phyloP scores from a whole-genome alignment of 257 asterid genomes.

The Penstemon newberryi region DNA sequence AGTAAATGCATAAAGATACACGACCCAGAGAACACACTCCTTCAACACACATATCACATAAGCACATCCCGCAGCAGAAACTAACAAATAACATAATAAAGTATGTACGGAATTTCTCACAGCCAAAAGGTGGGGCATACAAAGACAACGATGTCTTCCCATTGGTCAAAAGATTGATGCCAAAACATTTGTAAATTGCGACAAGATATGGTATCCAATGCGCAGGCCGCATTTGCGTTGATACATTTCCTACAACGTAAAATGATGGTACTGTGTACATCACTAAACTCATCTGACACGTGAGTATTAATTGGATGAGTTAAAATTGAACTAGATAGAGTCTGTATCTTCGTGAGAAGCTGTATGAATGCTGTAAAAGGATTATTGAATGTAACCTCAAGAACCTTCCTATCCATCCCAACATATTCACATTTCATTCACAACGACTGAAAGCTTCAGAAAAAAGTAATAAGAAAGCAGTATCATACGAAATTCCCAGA shows the following conservation, averaged over 20 bases:
- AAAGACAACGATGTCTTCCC: background rate
- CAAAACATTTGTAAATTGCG: background rate
- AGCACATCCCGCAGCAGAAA: background rate
- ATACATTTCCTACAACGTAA: background rate
- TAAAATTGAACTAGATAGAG: background rate
- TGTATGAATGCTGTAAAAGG: background rate
- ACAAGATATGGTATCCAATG: background rate
- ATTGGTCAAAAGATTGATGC: background rate
- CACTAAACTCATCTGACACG: background rate
- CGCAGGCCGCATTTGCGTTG: background rate
- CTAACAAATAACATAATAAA: too few relatives aligned
- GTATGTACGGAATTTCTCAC: background rate
- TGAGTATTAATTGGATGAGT: background rate
- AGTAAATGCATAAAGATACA: background rate
- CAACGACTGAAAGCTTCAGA: conserved; percentile 21
- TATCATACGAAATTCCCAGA: conserved; percentile 17
- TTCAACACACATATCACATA: background rate
- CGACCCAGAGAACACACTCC: background rate
- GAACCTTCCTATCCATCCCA: too few relatives aligned
- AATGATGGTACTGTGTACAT: background rate
- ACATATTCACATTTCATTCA: conserved; percentile 21
- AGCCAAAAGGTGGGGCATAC: too few relatives aligned
- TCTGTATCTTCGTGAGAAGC: background rate
- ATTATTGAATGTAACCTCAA: background rate
- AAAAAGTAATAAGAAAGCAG: background rate